phyloP scores from a whole-genome alignment of 139 green algal genomes.

The Nannochloris sp. region DNA sequence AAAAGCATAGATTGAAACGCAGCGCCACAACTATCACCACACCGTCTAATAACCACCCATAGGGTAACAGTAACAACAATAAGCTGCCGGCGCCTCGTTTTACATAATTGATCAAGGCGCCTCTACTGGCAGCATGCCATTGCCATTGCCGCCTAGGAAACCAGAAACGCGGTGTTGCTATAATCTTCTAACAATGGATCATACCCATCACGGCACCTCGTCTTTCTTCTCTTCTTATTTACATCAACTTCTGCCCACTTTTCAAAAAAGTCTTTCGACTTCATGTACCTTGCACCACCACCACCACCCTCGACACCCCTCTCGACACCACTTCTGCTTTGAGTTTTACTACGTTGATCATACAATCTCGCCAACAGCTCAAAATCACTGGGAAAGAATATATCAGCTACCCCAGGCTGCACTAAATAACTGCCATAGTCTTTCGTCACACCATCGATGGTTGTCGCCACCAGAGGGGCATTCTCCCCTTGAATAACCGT shows the following conservation, averaged over 20 bases:
- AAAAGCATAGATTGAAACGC: background rate
- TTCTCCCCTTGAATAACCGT: conserved; percentile 53
- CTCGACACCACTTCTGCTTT: too few relatives aligned
- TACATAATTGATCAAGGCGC: conserved; percentile 26
- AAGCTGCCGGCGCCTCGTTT: conserved; percentile 21
- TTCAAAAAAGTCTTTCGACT: background rate
- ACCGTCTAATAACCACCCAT: conserved; percentile 25
- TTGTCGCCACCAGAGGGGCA: conserved; percentile 73
- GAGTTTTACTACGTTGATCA: background rate
- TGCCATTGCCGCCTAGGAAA: background rate
- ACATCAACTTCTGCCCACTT: conserved; percentile 37
- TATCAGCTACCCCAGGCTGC: conserved; percentile 52
- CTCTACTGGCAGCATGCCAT: background rate
- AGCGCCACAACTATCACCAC: conserved; percentile 10
- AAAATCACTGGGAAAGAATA: conserved; percentile 92
- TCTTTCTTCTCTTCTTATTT: conserved; percentile 40
- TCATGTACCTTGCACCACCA: background rate
- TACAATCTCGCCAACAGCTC: conserved; percentile 53
- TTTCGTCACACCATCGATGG: conserved; percentile 43
- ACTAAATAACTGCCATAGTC: conserved; percentile 47
- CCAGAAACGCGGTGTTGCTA: conserved; percentile 60
- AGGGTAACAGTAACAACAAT: conserved; percentile 22
- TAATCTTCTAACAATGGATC: conserved; percentile 85
- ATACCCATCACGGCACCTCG: too few relatives aligned
- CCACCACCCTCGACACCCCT: background rate